Evolutionary conservation across 176 grass and related monocot genomes (phyloP).

Genomic region (Phragmites australis): DNA sequence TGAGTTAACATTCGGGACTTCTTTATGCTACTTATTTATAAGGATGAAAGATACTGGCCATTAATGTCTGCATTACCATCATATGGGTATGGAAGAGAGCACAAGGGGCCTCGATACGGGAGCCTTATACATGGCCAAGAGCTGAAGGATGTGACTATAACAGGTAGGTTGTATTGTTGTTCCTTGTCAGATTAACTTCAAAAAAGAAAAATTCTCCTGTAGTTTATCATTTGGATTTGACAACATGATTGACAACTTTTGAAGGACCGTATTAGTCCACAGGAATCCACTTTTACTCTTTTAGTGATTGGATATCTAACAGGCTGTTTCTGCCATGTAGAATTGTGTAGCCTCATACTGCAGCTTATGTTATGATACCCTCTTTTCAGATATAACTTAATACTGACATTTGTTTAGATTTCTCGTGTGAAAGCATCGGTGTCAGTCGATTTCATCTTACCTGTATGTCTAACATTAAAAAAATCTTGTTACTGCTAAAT

Average conservation of each 20-base stretch:
- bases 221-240: too few relatives aligned
- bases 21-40: constrained; percentile 42
- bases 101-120: constrained; percentile 88
- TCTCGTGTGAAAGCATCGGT: neutral
- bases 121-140: constrained; percentile 93
- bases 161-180: constrained; percentile 52
- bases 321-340: too few relatives aligned
- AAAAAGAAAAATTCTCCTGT: too few relatives aligned
- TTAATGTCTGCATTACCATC: constrained; percentile 94
- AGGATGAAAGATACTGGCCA: constrained; percentile 94
- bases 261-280: too few relatives aligned
- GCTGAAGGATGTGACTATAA: constrained; percentile 84
- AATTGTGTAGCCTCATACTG: too few relatives aligned
- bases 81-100: constrained; percentile 90
- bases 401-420: too few relatives aligned
- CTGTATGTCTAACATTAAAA: neutral
- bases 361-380: too few relatives aligned
- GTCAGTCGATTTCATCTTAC: neutral
- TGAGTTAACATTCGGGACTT: constrained; percentile 42
- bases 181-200: neutral
- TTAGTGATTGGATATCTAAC: too few relatives aligned
- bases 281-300: too few relatives aligned
- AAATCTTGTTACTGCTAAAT: neutral
- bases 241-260: too few relatives aligned
- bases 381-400: too few relatives aligned